phyloP scores from a whole-genome alignment of 352 stramenopile species.

The Sclerospora graminicola region DNA sequence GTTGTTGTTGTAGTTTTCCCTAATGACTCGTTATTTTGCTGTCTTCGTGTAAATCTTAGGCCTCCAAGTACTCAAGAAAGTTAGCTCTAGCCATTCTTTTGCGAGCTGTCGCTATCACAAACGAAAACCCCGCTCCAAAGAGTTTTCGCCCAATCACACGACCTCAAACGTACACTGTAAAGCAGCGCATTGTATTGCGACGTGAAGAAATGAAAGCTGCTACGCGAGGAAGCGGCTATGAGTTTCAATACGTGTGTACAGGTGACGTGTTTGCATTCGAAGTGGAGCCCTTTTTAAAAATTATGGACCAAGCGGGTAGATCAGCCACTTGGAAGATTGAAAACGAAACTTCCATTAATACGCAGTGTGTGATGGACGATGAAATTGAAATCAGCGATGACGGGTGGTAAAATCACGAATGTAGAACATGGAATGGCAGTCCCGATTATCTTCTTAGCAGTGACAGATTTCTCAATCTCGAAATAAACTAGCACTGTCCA shows the following conservation, averaged over 20 bases:
- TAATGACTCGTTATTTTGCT: neutral
- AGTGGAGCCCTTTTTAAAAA: conserved; percentile 52
- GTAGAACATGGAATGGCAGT: too few species aligned
- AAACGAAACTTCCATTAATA: neutral
- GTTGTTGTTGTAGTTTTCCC: neutral
- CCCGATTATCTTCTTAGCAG: too few species aligned
- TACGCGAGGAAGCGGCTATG: conserved; percentile 7
- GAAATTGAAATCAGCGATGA: conserved; percentile 62
- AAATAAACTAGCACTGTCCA: too few species aligned
- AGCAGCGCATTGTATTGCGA: conserved; percentile 32
- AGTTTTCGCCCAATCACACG: conserved; percentile 67
- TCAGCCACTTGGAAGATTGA: neutral
- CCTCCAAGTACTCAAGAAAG: conserved; percentile 42
- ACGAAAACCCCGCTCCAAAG: conserved; percentile 45
- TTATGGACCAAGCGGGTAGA: conserved; percentile 21
- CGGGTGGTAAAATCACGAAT: conserved; percentile 41
- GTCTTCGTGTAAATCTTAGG: conserved; percentile 17
- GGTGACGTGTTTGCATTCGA: conserved; percentile 58
- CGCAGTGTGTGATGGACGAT: conserved; percentile 34
- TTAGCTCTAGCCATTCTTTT: conserved; percentile 46
- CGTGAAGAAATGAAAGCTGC: conserved; percentile 29
- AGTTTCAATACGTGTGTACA: conserved; percentile 27
- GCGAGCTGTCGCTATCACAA: conserved; percentile 60
- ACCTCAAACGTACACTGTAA: conserved; percentile 34
- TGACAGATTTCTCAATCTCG: too few species aligned